Evolutionary conservation across 352 stramenopile species (phyloP), one percentile per base, ranked within the genome.

Genomic region (Pythium aphanidermatum): DNA sequence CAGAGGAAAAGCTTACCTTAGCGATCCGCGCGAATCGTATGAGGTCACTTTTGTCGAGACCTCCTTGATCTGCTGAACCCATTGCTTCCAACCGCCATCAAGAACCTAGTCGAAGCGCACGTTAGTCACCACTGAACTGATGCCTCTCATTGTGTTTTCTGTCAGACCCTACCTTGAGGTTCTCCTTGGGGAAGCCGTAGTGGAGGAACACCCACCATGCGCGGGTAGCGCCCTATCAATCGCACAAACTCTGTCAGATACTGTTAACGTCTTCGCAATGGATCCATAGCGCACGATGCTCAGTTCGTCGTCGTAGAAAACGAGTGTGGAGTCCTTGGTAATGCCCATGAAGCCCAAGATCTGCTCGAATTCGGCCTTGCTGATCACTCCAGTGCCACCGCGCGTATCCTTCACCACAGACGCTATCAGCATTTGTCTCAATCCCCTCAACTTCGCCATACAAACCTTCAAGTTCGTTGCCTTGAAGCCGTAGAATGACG

Each of bases 201-300:
- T 88, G 73, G 25, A 61, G 68, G 46, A 86, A 86, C 13, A 91
- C 74, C 79, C 79, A 91, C 79, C 79, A 91, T 46, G 77, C 73
- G 16, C 79, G 70, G 11, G 70, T 82, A 23, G 79, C 61, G 54
- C 77, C 74, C 72, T 84, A 25, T 24, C 1, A 17, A 9, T 48
- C 5, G 16, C 40, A 34, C 24, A 19, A 21, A 23, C 34, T 11
- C 23, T 20, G 13, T 17, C 34, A 34, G 16, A n/a, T n/a, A n/a
- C n/a, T n/a, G n/a, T n/a, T n/a, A n/a, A n/a, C n/a, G n/a, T n/a
- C n/a, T n/a, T n/a, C n/a, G n/a, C n/a, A n/a, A n/a, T n/a, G n/a
- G n/a, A n/a, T n/a, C n/a, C n/a, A n/a, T n/a, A n/a, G n/a, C n/a
- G n/a, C n/a, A 84, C 72, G 37, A 89, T 62, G 40, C 75, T 78